These are phyloP conservation scores for Trametes pubescens DNA, from an alignment of 1,284 basidiomycete species.

Conservation along the genomic window DNA sequence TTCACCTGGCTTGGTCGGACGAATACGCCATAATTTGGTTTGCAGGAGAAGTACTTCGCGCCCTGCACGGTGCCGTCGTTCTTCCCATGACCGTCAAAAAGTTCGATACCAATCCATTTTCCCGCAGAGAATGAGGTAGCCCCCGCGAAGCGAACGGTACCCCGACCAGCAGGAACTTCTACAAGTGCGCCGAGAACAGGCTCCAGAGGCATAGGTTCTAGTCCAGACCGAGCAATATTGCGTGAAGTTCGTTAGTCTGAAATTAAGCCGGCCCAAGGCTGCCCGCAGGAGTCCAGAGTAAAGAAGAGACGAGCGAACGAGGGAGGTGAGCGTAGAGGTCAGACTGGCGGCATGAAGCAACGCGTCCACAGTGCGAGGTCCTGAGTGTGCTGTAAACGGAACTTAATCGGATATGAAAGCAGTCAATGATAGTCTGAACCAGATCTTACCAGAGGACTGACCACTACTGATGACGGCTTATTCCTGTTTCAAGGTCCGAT, in stretches of 20 bases:
- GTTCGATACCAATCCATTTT: constrained; percentile 95
- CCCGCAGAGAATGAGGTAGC: constrained; percentile 87
- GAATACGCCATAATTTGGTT: constrained; percentile 86
- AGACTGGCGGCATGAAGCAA: constrained; percentile 4
- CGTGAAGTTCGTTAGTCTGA: not conserved
- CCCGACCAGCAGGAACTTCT: constrained; percentile 79
- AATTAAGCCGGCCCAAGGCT: not conserved
- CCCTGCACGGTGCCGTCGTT: constrained; percentile 94
- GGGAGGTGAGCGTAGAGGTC: too few relatives aligned
- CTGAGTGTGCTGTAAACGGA: not conserved
- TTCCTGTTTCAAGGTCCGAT: constrained; percentile 26
- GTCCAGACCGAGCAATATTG: not conserved
- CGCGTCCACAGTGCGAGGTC: constrained; percentile 4
- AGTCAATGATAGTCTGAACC: too few relatives aligned
- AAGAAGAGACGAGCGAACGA: too few relatives aligned
- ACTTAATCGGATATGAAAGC: not conserved
- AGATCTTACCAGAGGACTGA: not conserved
- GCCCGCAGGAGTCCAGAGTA: not conserved
- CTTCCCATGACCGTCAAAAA: constrained; percentile 87
- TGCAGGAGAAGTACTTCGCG: constrained; percentile 86
- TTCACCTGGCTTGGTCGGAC: constrained; percentile 90
- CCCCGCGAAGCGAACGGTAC: constrained; percentile 89
- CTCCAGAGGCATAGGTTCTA: constrained; percentile 40
- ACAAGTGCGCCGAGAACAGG: constrained; percentile 69
- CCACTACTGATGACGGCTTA: not conserved